Evolutionary conservation across 352 stramenopile genomes (phyloP).

Genomic region (Globisporangium ultimum): DNA sequence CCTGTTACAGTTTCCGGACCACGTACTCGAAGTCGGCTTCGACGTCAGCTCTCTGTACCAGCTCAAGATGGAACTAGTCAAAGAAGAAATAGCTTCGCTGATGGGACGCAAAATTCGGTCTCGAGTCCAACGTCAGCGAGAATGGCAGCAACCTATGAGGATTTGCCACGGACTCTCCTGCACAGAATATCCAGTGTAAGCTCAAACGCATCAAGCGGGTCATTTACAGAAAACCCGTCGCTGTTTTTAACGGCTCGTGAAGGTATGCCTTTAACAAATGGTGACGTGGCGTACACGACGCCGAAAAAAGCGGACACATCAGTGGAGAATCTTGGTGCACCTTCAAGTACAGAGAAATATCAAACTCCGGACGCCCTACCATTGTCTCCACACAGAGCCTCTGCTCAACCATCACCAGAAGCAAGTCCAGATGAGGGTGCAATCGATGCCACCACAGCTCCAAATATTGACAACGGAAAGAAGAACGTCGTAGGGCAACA

Average conservation of each 20-base stretch:
- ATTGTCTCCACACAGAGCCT: background rate
- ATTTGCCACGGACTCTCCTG: constrained; percentile 7
- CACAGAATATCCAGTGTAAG: constrained; percentile 2
- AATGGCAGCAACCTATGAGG: constrained; percentile 10
- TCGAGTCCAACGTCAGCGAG: background rate
- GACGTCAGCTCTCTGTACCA: constrained; percentile 25
- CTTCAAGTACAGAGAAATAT: constrained; percentile 4
- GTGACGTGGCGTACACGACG: background rate
- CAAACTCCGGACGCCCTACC: background rate
- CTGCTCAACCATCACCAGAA: constrained; percentile 1
- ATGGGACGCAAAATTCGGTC: background rate
- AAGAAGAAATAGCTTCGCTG: constrained; percentile 21
- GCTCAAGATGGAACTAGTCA: constrained; percentile 10
- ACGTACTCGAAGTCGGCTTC: constrained; percentile 19
- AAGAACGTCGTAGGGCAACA: constrained; percentile 2
- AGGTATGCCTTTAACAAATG: background rate
- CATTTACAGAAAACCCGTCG: background rate
- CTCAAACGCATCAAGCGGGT: constrained; percentile 2
- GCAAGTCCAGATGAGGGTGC: background rate
- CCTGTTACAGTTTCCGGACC: constrained; percentile 7
- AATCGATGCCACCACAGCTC: background rate
- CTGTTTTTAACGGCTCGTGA: constrained; percentile 3
- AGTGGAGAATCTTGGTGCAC: background rate
- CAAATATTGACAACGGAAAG: background rate
- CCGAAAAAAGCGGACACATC: background rate